Percentiles rank a stretch among this genome's conserved stretches.
Conservation (phyloP, 2,329 filamentous ascomycete genomes). For the Penicillium frequentans region DNA sequence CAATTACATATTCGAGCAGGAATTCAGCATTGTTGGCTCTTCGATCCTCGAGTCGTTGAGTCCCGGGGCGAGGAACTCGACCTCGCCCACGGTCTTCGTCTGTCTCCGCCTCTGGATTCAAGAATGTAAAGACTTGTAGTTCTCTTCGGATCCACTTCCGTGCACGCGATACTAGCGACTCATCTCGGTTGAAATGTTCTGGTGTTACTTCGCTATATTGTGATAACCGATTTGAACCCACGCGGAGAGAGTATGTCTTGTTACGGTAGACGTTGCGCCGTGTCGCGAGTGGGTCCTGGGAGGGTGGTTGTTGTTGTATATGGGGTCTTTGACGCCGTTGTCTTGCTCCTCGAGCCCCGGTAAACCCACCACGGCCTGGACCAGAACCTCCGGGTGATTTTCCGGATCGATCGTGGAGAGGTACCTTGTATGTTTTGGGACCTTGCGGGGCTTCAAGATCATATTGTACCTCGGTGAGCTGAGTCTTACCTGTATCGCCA, state of each 20-base stretch:
- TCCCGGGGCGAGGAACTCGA: constrained; percentile 26
- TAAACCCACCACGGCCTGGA: constrained; percentile 5
- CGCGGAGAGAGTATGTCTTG: constrained; percentile 73
- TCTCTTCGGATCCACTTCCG: constrained; percentile 81
- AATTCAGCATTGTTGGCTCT: constrained; percentile 75
- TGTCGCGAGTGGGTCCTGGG: constrained; percentile 52
- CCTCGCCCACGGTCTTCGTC: constrained; percentile 16
- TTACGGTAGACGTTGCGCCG: constrained; percentile 73
- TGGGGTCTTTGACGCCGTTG: constrained; percentile 21
- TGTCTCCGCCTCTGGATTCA: constrained; percentile 47
- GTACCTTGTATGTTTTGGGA: constrained; percentile 61
- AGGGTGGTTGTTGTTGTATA: constrained; percentile 29
- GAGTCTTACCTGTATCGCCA: constrained; percentile 47
- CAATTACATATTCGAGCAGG: constrained; percentile 80
- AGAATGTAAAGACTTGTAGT: constrained; percentile 76
- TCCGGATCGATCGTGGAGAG: constrained; percentile 23
- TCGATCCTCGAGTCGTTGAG: constrained; percentile 39
- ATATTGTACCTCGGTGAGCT: constrained; percentile 64
- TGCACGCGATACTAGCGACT: constrained; percentile 71
- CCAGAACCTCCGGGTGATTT: constrained; percentile 10
- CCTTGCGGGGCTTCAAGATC: constrained; percentile 55
- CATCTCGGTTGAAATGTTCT: constrained; percentile 61
- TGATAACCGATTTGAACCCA: constrained; percentile 78
- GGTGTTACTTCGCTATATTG: constrained; percentile 74
- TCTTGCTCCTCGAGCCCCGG: constrained; percentile 2